Conservation (phyloP, 2,329 filamentous ascomycete species). For the Calonectria pauciramosa region DNA sequence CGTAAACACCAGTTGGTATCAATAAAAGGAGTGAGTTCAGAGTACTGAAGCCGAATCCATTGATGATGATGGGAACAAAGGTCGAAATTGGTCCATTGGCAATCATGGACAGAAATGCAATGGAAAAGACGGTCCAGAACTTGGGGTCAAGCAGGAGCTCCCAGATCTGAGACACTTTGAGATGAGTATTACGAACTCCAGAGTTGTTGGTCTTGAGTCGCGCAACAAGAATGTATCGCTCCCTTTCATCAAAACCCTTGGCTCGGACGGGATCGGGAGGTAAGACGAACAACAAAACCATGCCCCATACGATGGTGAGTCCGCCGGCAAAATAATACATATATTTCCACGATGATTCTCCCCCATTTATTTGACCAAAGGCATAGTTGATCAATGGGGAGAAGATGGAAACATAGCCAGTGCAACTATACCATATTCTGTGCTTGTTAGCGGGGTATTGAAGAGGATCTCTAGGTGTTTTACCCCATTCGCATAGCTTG, state of each 20-base stretch:
- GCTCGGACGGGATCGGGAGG: conserved; percentile 57
- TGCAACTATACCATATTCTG: conserved; percentile 57
- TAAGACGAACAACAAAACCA: conserved; percentile 54
- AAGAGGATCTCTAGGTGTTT: neutral
- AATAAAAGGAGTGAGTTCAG: conserved; percentile 58
- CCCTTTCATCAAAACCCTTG: conserved; percentile 42
- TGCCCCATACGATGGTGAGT: conserved; percentile 57
- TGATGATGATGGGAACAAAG: conserved; percentile 61
- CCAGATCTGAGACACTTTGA: conserved; percentile 57
- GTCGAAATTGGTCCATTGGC: conserved; percentile 60
- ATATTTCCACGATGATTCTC: conserved; percentile 48
- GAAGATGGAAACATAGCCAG: conserved; percentile 59
- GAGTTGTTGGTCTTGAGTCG: conserved; percentile 52
- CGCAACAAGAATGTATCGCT: conserved; percentile 46
- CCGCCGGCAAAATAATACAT: conserved; percentile 48
- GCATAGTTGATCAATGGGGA: conserved; percentile 63
- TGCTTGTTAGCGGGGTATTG: neutral
- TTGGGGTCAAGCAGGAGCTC: conserved; percentile 52
- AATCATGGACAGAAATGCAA: conserved; percentile 54
- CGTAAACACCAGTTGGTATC: conserved; percentile 51
- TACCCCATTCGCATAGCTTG: conserved; percentile 54
- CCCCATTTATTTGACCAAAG: conserved; percentile 58
- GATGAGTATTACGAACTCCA: conserved; percentile 57
- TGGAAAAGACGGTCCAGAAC: conserved; percentile 57
- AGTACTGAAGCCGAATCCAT: conserved; percentile 58